Percentiles rank a stretch among this genome's conserved stretches.
Evolutionary conservation across 768 basidiomycete species (phyloP).

Genomic region (Leccinum disarticulatum): DNA sequence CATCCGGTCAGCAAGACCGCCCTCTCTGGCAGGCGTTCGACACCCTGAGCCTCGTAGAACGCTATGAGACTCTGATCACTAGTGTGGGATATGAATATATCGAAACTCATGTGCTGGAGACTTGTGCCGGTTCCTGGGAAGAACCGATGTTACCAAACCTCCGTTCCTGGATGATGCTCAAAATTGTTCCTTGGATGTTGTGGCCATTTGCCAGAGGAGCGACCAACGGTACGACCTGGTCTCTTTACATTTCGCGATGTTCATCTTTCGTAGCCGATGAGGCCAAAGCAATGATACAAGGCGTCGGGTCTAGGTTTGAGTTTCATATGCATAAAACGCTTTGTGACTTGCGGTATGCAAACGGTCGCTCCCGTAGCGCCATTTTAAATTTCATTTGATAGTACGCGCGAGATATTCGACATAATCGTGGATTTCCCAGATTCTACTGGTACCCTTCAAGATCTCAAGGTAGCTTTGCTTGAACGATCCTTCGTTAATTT

Average conservation of each 20-base stretch:
- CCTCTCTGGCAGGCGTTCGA: conserved; percentile 63
- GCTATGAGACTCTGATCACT: conserved; percentile 81
- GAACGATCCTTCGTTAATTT: background rate
- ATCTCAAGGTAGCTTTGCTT: conserved; percentile 61
- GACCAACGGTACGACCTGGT: conserved; percentile 44
- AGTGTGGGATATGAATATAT: conserved; percentile 87
- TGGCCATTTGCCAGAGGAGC: conserved; percentile 73
- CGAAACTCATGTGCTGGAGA: conserved; percentile 64
- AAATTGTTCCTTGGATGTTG: conserved; percentile 84
- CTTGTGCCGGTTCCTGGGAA: conserved; percentile 70
- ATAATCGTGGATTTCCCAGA: conserved; percentile 95
- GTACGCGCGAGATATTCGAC: conserved; percentile 86
- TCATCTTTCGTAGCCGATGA: conserved; percentile 54
- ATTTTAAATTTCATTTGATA: conserved; percentile 22
- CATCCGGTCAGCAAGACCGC: conserved; percentile 32
- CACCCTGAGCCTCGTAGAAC: conserved; percentile 71
- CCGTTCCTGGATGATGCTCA: conserved; percentile 74
- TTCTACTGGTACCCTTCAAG: conserved; percentile 79
- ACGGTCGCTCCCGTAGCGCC: conserved; percentile 2
- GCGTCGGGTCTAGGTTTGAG: conserved; percentile 81
- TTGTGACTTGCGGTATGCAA: conserved; percentile 74
- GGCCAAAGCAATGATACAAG: conserved; percentile 68
- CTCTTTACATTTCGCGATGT: conserved; percentile 1
- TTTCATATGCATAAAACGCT: conserved; percentile 92
- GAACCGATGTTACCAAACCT: conserved; percentile 60